Percentiles rank a stretch among this genome's conserved stretches.
Conservation (phyloP, 345 rosid species). For the Syzygium oleosum region DNA sequence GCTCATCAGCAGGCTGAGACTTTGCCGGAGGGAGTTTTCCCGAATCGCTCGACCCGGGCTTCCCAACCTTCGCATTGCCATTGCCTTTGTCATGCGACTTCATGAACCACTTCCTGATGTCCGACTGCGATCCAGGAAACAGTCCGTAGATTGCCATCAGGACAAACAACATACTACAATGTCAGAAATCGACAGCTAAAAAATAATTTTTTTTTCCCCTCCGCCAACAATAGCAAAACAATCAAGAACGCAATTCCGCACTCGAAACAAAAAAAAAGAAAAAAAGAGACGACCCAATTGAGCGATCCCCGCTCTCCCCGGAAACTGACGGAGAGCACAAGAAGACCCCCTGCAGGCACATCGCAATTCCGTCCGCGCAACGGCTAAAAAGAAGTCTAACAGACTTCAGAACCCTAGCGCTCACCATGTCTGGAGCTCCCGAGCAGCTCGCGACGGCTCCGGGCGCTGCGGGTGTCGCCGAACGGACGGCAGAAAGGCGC, state of each 20-base stretch:
- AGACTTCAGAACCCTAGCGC: neutral
- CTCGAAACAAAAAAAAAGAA: neutral
- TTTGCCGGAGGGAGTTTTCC: constrained; percentile 15
- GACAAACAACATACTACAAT: neutral
- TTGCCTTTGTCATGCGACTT: constrained; percentile 81
- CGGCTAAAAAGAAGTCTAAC: neutral
- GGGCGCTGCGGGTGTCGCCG: neutral
- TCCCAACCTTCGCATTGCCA: constrained; percentile 28
- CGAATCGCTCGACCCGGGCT: constrained; percentile 20
- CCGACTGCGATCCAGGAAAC: constrained; percentile 51
- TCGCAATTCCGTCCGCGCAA: neutral
- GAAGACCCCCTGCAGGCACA: neutral
- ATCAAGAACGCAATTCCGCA: neutral
- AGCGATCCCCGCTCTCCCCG: neutral
- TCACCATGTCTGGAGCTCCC: neutral
- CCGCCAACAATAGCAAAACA: neutral
- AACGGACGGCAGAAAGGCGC: neutral
- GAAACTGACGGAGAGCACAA: neutral
- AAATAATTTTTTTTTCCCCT: rapidly evolving
- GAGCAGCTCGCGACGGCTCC: neutral
- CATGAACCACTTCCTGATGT: constrained; percentile 96
- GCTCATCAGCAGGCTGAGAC: constrained; percentile 13
- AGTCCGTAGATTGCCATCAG: neutral
- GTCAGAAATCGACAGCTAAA: neutral
- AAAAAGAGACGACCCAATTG: neutral